These are phyloP conservation scores for Pyrrhoderma lamaoense DNA, from an alignment of 1,284 basidiomycete species.

Conservation along the genomic window DNA sequence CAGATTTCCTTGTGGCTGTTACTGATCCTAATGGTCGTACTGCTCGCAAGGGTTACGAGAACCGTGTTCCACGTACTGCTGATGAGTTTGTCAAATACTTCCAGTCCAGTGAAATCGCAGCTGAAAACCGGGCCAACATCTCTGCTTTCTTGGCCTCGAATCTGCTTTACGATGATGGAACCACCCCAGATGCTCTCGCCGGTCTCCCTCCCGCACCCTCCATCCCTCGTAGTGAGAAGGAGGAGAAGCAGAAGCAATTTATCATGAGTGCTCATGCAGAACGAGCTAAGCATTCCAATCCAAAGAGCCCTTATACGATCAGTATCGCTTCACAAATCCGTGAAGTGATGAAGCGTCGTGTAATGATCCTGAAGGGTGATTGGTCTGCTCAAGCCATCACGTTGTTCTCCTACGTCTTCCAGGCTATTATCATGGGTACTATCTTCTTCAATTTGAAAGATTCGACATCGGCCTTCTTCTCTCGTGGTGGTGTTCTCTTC, in stretches of 20 bases:
- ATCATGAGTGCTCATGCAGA: conserved; percentile 18
- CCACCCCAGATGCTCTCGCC: too few species aligned
- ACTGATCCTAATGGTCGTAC: conserved; percentile 56
- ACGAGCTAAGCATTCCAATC: conserved; percentile 15
- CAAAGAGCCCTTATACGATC: conserved; percentile 22
- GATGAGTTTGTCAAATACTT: conserved; percentile 49
- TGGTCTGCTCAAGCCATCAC: conserved; percentile 33
- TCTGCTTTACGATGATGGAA: too few species aligned
- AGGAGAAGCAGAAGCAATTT: too few species aligned
- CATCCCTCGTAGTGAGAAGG: too few species aligned
- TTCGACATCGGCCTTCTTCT: conserved; percentile 64
- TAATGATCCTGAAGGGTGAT: conserved; percentile 33
- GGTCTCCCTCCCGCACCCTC: too few species aligned
- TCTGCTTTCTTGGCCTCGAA: conserved; percentile 23
- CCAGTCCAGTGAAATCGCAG: conserved; percentile 24
- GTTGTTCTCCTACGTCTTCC: conserved; percentile 42
- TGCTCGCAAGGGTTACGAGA: conserved; percentile 39
- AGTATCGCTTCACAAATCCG: conserved; percentile 26
- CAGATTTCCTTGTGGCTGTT: conserved; percentile 28
- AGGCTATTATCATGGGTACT: conserved; percentile 71
- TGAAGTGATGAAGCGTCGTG: conserved; percentile 29
- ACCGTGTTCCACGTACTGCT: conserved; percentile 49
- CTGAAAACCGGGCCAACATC: conserved; percentile 32
- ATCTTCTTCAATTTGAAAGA: conserved; percentile 62
- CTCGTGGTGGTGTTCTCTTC: conserved; percentile 72